Percentiles rank a stretch among this genome's conserved stretches.
phyloP scores from a whole-genome alignment of 768 basidiomycete genomes.

The Clavaria fumosa region DNA sequence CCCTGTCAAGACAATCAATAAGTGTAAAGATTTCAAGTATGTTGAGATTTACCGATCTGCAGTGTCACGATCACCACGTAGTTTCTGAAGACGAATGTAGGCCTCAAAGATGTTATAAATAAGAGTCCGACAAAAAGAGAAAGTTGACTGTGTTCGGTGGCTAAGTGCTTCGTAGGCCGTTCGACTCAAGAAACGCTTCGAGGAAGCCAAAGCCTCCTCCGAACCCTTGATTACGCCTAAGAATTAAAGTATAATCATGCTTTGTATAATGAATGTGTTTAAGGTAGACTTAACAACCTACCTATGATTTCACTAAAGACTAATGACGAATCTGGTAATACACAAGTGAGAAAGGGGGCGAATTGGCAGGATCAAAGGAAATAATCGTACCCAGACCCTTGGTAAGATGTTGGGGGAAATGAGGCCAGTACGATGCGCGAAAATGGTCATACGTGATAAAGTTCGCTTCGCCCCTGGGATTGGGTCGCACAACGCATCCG shows the following conservation, averaged over 20 bases:
- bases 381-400: conserved; percentile 42
- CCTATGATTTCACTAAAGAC: conserved; percentile 57
- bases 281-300: conserved; percentile 13
- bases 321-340: conserved; percentile 39
- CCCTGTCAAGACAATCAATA: conserved; percentile 19
- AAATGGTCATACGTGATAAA: conserved; percentile 11
- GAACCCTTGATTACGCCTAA: conserved; percentile 64
- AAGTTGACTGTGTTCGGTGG: conserved; percentile 43
- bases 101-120: conserved; percentile 39
- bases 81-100: conserved; percentile 33
- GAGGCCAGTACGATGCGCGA: conserved; percentile 9
- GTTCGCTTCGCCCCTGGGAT: too few species aligned
- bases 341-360: background rate
- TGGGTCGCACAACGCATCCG: too few species aligned
- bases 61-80: conserved; percentile 31
- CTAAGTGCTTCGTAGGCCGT: conserved; percentile 33
- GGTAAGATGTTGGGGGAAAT: conserved; percentile 25
- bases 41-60: conserved; percentile 39
- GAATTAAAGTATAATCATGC: background rate
- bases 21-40: background rate
- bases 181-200: conserved; percentile 26
- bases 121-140: conserved; percentile 24
- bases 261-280: background rate
- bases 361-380: conserved; percentile 2
- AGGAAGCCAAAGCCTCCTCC: conserved; percentile 27